A percentile compares a stretch with the other conserved stretches of the same genome.
phyloP scores from a whole-genome alignment of 148 eudicot species.

The Mesembryanthemum crystallinum region DNA sequence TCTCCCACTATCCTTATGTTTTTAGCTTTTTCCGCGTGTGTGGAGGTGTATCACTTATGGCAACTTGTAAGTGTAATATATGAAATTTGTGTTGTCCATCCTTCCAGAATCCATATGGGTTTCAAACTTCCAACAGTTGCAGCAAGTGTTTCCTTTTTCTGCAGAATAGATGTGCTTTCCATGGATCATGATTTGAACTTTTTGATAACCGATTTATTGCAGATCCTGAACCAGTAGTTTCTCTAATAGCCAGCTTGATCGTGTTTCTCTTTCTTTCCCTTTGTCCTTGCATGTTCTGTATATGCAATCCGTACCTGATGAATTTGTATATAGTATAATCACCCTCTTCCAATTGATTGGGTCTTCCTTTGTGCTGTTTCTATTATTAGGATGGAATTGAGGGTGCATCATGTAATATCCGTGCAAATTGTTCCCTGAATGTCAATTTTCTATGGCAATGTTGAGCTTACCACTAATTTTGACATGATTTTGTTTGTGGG shows the following conservation, averaged over 20 bases:
- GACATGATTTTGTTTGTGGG: constrained; percentile 6
- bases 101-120: background rate
- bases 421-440: background rate
- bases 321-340: background rate
- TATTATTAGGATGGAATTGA: background rate
- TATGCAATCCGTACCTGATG: no score
- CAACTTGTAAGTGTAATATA: background rate
- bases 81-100: background rate
- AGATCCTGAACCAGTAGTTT: background rate
- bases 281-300: background rate
- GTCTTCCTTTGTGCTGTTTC: background rate
- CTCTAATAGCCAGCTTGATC: background rate
- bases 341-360: background rate
- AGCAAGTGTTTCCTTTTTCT: background rate
- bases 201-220: background rate
- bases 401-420: background rate
- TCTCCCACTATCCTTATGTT: no score
- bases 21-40: no score
- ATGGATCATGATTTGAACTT: background rate
- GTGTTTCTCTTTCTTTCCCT: background rate
- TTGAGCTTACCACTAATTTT: background rate
- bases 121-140: background rate
- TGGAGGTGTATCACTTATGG: background rate
- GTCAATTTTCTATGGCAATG: constrained; percentile 3
- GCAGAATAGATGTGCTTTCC: background rate